Conservation (phyloP, 306 rosid genomes). For the Corylus heterophylla region DNA sequence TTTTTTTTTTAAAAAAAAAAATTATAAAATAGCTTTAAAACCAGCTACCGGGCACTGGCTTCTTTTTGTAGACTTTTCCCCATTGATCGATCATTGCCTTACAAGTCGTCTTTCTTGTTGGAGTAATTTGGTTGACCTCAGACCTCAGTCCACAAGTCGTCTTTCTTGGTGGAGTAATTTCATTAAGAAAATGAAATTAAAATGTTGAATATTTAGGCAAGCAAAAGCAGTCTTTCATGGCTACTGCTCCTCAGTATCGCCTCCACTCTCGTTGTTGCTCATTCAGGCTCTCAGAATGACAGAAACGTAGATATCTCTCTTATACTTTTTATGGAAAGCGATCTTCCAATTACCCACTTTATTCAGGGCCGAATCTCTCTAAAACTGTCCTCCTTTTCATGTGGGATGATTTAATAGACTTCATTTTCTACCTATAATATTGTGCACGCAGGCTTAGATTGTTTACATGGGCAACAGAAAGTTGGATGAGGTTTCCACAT, state of each 20-base stretch:
- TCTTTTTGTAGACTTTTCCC: too few species aligned
- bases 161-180: too few species aligned
- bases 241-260: conserved; percentile 19
- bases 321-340: not conserved
- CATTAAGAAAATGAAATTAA: too few species aligned
- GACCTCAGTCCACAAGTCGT: too few species aligned
- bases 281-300: conserved; percentile 23
- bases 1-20: too few species aligned
- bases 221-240: not conserved
- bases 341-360: not conserved
- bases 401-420: not conserved
- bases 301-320: conserved; percentile 5
- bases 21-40: too few species aligned
- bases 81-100: too few species aligned
- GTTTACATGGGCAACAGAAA: conserved; percentile 39
- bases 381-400: not conserved
- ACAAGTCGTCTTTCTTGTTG: too few species aligned
- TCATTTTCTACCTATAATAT: not conserved
- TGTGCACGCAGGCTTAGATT: conserved; percentile 41
- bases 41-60: too few species aligned
- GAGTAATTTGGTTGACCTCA: too few species aligned
- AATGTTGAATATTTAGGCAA: not conserved
- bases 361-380: not conserved
- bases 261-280: conserved; percentile 14
- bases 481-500: conserved; percentile 15